Evolutionary conservation across 805 yeast species (phyloP).

Genomic region (Candida manassasensis): DNA sequence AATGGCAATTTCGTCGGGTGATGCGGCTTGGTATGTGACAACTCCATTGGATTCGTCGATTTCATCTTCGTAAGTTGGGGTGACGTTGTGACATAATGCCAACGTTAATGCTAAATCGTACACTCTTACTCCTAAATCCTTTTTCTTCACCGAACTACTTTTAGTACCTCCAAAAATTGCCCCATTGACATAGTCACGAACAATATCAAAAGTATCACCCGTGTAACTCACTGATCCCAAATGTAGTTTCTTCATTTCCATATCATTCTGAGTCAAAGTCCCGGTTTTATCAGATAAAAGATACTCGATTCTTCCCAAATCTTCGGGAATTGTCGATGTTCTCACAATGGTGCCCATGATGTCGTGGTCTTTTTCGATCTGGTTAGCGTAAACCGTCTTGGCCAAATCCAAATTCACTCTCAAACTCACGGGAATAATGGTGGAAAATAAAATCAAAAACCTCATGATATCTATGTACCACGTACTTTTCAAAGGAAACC

Average conservation of each 20-base stretch:
- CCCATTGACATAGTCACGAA: constrained; percentile 56
- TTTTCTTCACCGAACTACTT: constrained; percentile 35
- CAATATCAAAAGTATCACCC: constrained; percentile 88
- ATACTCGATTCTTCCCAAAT: constrained; percentile 92
- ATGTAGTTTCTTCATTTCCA: constrained; percentile 92
- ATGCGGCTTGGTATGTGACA: constrained; percentile 87
- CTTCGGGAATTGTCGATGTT: constrained; percentile 97
- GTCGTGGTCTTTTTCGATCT: constrained; percentile 79
- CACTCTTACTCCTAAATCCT: constrained; percentile 68
- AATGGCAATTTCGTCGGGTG: constrained; percentile 97
- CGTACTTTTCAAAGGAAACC: constrained; percentile 50
- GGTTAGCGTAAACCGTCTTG: constrained; percentile 91
- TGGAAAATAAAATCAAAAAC: constrained; percentile 84
- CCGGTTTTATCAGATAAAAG: constrained; percentile 93
- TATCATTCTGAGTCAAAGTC: constrained; percentile 94
- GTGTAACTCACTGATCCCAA: constrained; percentile 91
- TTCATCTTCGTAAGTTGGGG: constrained; percentile 73
- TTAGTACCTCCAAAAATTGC: constrained; percentile 18
- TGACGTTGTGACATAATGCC: constrained; percentile 95
- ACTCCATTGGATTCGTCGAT: constrained; percentile 49
- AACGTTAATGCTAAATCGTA: constrained; percentile 76
- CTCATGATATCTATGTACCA: constrained; percentile 94
- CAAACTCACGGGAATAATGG: constrained; percentile 93
- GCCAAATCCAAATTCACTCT: constrained; percentile 94
- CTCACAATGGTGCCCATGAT: constrained; percentile 89